Evolutionary conservation across 352 stramenopile species (phyloP).

Genomic region (Globisporangium nunn): DNA sequence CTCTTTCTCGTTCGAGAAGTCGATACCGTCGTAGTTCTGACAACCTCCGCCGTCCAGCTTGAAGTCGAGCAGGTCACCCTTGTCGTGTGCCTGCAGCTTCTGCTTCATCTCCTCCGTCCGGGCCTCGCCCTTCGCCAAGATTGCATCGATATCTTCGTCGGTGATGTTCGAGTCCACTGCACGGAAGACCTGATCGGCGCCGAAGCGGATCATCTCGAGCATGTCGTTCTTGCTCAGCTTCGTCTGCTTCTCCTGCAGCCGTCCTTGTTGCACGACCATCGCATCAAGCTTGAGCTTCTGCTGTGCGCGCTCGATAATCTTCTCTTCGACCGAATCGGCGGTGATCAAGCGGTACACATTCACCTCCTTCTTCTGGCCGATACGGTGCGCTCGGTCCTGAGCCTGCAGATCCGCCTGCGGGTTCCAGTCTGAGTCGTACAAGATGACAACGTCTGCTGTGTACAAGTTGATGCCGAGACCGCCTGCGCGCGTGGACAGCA

Average conservation of each 20-base stretch:
- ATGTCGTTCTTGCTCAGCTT: constrained; percentile 96
- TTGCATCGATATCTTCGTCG: constrained; percentile 97
- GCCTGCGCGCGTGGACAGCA: constrained; percentile 96
- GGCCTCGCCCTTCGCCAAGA: constrained; percentile 89
- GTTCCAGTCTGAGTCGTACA: constrained; percentile 99
- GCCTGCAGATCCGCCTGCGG: constrained; percentile 95
- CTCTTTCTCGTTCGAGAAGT: constrained; percentile 93
- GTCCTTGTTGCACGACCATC: constrained; percentile 84
- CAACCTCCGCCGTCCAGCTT: constrained; percentile 91
- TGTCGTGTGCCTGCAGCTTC: constrained; percentile 81
- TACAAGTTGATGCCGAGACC: constrained; percentile 99
- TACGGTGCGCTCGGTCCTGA: constrained; percentile 95
- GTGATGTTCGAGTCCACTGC: constrained; percentile 95
- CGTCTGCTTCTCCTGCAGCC: constrained; percentile 82
- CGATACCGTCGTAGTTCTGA: constrained; percentile 95
- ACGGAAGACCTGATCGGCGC: constrained; percentile 96
- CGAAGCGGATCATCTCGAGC: constrained; percentile 96
- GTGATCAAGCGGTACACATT: constrained; percentile 95
- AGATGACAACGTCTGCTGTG: constrained; percentile 98
- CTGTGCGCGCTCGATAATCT: constrained; percentile 96
- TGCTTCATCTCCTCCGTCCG: constrained; percentile 85
- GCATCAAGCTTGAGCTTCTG: constrained; percentile 94
- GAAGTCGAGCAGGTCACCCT: constrained; percentile 84
- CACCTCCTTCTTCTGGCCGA: constrained; percentile 98
- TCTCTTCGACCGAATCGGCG: constrained; percentile 97